Base-by-base conservation (phyloP, 805 yeast species). In the Wickerhamomyces subpelliculosus region DNA sequence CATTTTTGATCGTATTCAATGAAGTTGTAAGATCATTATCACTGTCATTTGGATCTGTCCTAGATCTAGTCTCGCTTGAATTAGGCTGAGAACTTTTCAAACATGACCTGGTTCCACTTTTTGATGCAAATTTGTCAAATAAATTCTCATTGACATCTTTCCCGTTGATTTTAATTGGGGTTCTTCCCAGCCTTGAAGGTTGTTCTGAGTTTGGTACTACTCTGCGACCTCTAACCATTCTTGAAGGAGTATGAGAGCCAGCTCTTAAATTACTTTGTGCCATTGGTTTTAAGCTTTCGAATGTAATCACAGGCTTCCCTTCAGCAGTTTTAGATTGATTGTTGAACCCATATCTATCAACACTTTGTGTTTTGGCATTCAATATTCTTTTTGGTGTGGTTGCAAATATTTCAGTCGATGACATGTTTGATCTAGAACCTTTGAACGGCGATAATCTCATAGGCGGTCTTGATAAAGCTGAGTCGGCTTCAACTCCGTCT, bases 331-430 rank as follows among this genome's bases (percentile, higher is more conserved):
- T n/a, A n/a, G n/a, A n/a, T 27, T 16, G 29, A 27, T 7, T 18
- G 14, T 27, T 19, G 16, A 40, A 40, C 12, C 41, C 43, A 20
- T 31, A 35, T 36, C 54, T 54, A 40, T 60, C 64, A 12, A 50
- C 56, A 31, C 64, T 61, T 21, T 52, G 58, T 4, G 58, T 47
- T 48, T 51, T 30, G 18, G 43, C 36, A 13, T 14, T 29, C 9
- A 36, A 32, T 19, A 59, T 31, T 34, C 64, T 47, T 23, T 47
- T 51, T 7, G 67, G 67, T 0, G 65, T 60, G 4, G 47, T 36
- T 8, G 54, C 50, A 24, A 46, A 49, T 8, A 50, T 45, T 34
- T 47, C 47, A 4, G 30, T 30, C 0, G 46, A 35, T 1, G 49
- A 30, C 44, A 42, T 35, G 4, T 12, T 27, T 10, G 51, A 18